These are phyloP conservation scores for Nicotiana otophora DNA, from an alignment of 257 asterid genomes.

Conservation along the genomic window DNA sequence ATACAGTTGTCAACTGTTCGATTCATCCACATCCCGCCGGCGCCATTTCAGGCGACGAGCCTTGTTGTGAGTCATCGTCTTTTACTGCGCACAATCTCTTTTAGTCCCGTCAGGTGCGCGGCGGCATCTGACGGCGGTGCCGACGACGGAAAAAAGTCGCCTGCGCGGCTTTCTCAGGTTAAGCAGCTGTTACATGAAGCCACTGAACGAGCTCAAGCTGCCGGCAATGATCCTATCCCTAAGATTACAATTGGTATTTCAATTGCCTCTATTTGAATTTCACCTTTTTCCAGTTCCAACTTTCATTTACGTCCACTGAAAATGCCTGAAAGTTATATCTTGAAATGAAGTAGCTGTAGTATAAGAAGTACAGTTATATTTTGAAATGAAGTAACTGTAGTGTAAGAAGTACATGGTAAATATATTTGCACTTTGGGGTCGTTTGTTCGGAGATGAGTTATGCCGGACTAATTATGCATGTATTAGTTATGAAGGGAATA, in stretches of 20 bases:
- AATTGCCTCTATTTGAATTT: neutral
- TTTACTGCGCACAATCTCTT: conserved; percentile 14
- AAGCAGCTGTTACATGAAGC: conserved; percentile 70
- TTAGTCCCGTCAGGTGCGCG: conserved; percentile 35
- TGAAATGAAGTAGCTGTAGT: neutral
- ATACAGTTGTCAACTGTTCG: conserved; percentile 16
- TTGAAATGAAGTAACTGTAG: neutral
- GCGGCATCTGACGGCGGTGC: conserved; percentile 37
- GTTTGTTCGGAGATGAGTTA: no score
- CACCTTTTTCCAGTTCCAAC: neutral
- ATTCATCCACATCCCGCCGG: conserved; percentile 19
- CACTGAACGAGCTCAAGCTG: conserved; percentile 67
- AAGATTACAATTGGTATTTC: conserved; percentile 60
- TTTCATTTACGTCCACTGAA: neutral
- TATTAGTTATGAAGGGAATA: no score
- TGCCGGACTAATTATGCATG: no score
- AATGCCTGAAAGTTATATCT: neutral
- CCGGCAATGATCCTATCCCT: conserved; percentile 66
- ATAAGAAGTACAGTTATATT: neutral
- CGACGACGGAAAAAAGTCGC: conserved; percentile 45
- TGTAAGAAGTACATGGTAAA: neutral
- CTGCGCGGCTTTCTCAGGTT: conserved; percentile 66
- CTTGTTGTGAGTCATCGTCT: neutral
- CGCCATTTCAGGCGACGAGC: conserved; percentile 6
- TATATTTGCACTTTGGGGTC: no score